These are phyloP conservation scores for Adansonia madagascariensis DNA, from an alignment of 441 rosid species.

Conservation along the genomic window DNA sequence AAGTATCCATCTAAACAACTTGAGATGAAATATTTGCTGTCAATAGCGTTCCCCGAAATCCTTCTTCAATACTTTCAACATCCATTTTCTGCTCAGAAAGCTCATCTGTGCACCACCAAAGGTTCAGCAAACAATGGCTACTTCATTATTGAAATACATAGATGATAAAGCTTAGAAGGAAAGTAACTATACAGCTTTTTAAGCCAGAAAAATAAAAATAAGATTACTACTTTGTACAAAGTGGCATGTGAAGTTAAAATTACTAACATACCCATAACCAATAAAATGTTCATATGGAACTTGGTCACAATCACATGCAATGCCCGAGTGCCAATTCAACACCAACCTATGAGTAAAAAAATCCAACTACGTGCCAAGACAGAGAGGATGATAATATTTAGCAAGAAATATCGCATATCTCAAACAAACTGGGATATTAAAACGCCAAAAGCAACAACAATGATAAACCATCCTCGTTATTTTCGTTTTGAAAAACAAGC, in stretches of 20 bases:
- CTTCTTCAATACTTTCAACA: constrained; percentile 68
- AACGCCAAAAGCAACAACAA: background rate
- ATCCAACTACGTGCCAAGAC: background rate
- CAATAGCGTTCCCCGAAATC: constrained; percentile 89
- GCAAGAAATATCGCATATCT: background rate
- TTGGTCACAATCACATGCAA: background rate
- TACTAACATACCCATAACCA: constrained; percentile 12
- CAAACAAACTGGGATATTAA: background rate
- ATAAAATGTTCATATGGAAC: background rate
- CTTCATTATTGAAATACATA: constrained; percentile 5
- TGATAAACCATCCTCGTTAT: background rate
- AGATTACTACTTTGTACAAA: background rate
- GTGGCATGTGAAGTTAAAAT: background rate
- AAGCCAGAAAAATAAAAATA: background rate
- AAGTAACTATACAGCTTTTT: background rate
- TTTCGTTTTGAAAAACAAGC: background rate
- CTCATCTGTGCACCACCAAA: constrained; percentile 66
- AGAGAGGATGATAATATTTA: background rate
- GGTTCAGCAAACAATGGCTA: constrained; percentile 28
- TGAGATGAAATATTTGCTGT: constrained; percentile 67
- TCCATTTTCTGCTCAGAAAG: constrained; percentile 67
- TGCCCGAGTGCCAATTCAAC: background rate
- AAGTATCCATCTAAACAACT: constrained; percentile 51
- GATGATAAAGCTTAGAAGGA: constrained; percentile 4
- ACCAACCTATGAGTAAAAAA: background rate